Percentiles rank a stretch among this genome's conserved stretches.
phyloP scores from a whole-genome alignment of 805 yeast genomes.

The Zygosaccharomyces bisporus region DNA sequence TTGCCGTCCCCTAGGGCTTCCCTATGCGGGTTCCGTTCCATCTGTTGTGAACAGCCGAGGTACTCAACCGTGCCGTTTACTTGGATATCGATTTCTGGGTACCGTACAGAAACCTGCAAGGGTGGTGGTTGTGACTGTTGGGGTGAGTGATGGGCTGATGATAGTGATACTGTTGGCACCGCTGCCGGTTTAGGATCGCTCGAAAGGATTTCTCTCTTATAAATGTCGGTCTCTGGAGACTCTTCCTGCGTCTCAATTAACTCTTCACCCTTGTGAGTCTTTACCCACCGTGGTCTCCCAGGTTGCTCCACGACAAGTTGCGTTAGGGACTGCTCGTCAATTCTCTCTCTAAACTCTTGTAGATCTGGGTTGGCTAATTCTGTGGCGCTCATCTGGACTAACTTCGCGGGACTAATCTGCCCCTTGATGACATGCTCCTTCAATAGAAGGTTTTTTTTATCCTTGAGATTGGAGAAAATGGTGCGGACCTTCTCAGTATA shows the following conservation, averaged over 20 bases:
- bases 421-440: constrained; percentile 55
- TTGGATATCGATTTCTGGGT: constrained; percentile 16
- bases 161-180: background rate
- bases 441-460: constrained; percentile 51
- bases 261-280: constrained; percentile 88
- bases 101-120: constrained; percentile 9
- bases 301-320: constrained; percentile 63
- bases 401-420: constrained; percentile 49
- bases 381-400: constrained; percentile 64
- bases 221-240: constrained; percentile 30
- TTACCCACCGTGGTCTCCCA: constrained; percentile 59
- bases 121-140: background rate
- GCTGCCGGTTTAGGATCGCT: constrained; percentile 7
- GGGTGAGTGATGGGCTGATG: background rate
- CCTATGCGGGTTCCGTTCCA: constrained; percentile 15
- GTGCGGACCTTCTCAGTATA: constrained; percentile 71
- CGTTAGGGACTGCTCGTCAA: constrained; percentile 62
- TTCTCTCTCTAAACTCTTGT: constrained; percentile 64
- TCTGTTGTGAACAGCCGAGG: constrained; percentile 19
- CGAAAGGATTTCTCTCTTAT: constrained; percentile 27
- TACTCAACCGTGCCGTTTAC: constrained; percentile 16
- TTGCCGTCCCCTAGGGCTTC: constrained; percentile 36
- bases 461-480: constrained; percentile 56
- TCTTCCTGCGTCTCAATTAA: constrained; percentile 56
- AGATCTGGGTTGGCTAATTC: constrained; percentile 77